Conservation (phyloP, 257 asterid genomes). For the Nicotiana knightiana region DNA sequence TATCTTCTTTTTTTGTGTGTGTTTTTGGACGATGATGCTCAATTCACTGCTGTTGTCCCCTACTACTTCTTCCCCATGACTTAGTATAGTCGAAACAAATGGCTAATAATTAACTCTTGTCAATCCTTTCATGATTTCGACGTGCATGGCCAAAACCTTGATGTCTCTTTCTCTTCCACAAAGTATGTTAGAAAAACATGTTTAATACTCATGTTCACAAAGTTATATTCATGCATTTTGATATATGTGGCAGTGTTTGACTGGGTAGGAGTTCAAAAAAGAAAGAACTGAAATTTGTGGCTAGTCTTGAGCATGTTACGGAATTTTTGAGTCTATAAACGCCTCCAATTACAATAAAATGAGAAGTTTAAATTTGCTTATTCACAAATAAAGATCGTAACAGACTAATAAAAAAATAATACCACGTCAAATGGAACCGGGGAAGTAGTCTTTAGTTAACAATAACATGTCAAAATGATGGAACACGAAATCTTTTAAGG, state of each 20-base stretch:
- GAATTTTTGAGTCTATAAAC: too few species aligned
- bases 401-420: too few species aligned
- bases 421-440: fast-evolving
- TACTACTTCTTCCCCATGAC: not conserved
- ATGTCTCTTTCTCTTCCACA: not conserved
- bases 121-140: too few species aligned
- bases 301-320: not conserved
- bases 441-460: too few species aligned
- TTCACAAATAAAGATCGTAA: too few species aligned
- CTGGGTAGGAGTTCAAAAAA: too few species aligned
- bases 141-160: not conserved
- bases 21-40: not conserved
- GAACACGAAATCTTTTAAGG: too few species aligned
- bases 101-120: not conserved
- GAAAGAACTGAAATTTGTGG: not conserved
- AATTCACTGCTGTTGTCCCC: not conserved
- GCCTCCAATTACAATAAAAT: too few species aligned
- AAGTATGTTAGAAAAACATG: not conserved
- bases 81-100: not conserved
- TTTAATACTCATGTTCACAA: not conserved
- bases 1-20: not conserved
- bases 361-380: too few species aligned
- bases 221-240: too few species aligned
- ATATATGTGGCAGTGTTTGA: not conserved
- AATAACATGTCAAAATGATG: too few species aligned